Base-by-base conservation (phyloP, 306 rosid genomes). In the Medicago arabica region DNA sequence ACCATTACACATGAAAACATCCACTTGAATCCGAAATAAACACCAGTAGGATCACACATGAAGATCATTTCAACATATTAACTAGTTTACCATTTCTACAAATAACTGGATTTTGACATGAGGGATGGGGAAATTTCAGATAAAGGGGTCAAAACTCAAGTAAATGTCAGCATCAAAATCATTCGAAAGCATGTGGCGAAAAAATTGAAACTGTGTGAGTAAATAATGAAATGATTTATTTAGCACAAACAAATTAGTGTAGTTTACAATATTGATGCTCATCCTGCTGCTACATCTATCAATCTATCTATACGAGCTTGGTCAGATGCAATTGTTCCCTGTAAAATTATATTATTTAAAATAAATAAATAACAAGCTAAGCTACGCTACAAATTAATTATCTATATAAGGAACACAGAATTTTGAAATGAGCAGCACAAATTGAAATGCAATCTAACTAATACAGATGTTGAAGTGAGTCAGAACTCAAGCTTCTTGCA, bases 401-500 rank as follows among this genome's bases (percentile, higher is more conserved):
- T 11, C 11, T 43, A 43, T 43, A 43, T 43, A 43, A 43, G 47
- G 47, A 43, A 9, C 38, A 73, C 9, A 10, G 8, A 25, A 60
- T 31, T 14, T 61, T 10, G 17, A 15, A 40, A 61, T 61, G 19
- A 72, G 77, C 46, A 43, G 72, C 78, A 62, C 62, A 71, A 31
- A 63, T 16, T 63, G 2, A 14, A 16, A 63, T 63, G 23, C 19
- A 16, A 63, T 8, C n/a, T 16, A 60, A 28, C 17, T 28, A 14
- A 15, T 9, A 11, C 34, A 55, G 61, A 55, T 60, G 67, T 28
- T 63, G 16, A 49, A 38, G 69, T 28, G 67, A 68, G 67, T 87
- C 86, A 81, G 74, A 91, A 91, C 21, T 91, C 86, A 40, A 91
- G 96, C 91, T 86, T 93, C 84, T 94, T 87, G 86, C 97, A 85